A percentile compares a stretch with the other conserved stretches of the same genome.
These are phyloP conservation scores for Globisporangium spiculum DNA, from an alignment of 352 stramenopile genomes.

Conservation along the genomic window DNA sequence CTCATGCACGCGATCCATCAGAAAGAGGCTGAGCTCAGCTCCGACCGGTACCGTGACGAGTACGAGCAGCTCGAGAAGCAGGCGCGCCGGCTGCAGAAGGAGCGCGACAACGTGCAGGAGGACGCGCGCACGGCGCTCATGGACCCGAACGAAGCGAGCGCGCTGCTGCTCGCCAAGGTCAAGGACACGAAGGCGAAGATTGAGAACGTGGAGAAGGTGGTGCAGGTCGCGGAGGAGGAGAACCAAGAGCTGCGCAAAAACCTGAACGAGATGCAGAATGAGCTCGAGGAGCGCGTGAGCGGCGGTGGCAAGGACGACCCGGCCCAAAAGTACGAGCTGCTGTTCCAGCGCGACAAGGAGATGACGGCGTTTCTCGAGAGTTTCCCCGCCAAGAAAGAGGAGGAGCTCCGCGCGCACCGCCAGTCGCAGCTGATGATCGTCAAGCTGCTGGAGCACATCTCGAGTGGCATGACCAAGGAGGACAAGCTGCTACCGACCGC, in stretches of 20 bases:
- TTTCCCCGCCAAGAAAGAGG: slow-evolving; percentile 73
- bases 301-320: slow-evolving; percentile 58
- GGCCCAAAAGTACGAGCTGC: slow-evolving; percentile 82
- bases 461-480: slow-evolving; percentile 55
- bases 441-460: slow-evolving; percentile 90
- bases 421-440: slow-evolving; percentile 80
- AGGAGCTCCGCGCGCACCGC: slow-evolving; percentile 52
- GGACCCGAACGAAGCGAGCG: slow-evolving; percentile 84
- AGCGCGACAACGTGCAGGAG: slow-evolving; percentile 73
- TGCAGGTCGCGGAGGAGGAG: slow-evolving; percentile 50
- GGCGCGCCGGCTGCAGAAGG: slow-evolving; percentile 64
- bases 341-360: slow-evolving; percentile 89
- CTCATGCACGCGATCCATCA: slow-evolving; percentile 73
- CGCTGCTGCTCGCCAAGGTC: slow-evolving; percentile 80
- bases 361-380: slow-evolving; percentile 89
- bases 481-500: slow-evolving; percentile 70
- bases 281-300: slow-evolving; percentile 64
- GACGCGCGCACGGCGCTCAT: slow-evolving; percentile 86
- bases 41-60: slow-evolving; percentile 72
- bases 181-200: slow-evolving; percentile 87
- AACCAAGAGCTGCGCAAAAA: slow-evolving; percentile 55
- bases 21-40: slow-evolving; percentile 68
- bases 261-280: slow-evolving; percentile 50
- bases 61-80: slow-evolving; percentile 74
- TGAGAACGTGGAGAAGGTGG: slow-evolving; percentile 61